Base-by-base conservation (phyloP, 169 alveolate genomes). In the Plasmodium falciparum region DNA sequence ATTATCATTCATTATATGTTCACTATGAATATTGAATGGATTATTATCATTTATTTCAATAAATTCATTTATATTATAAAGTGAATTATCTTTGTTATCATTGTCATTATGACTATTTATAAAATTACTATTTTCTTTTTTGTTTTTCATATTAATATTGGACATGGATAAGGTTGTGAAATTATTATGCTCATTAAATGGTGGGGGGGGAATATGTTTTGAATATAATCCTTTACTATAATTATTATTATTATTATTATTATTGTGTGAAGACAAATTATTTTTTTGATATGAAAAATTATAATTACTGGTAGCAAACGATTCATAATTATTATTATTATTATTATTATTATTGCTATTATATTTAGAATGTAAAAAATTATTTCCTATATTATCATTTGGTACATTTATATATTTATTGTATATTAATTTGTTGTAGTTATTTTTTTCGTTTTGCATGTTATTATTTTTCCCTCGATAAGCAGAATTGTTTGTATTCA, bases 11-110 rank as follows among this genome's bases (percentile, higher is more conserved):
- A 78, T 59, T n/a, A 65, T 3, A 66, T 78, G 50, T 9, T 78
- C 89, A 26, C 52, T 24, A 50, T 58, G 22, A 3, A 78, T 78
- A 15, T 61, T 61, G 26, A 78, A 78, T 1, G 89, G 89, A 61
- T 78, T 78, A 2, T 49, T 61, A 26, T 78, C 89, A 66, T 78
- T 54, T 43, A 78, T 33, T 47, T 69, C 17, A 7, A 56, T 22
- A 12, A 56, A 17, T 17, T 56, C 65, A 56, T 8, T 65, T 15
- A 13, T 65, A 22, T 65, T 65, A 11, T 29, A 22, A 12, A 49
- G 39, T 3, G 29, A 22, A 26, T 22, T 15, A 1, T 65, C 73
- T 26, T 65, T 15, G 17, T 22, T 65, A 22, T 65, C 49, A 26
- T 39, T 65, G 3, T 26, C 22, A 26, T 39, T 43, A 65, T 65